phyloP scores from a whole-genome alignment of 1,284 basidiomycete genomes.

The Tranzscheliella williamsii region DNA sequence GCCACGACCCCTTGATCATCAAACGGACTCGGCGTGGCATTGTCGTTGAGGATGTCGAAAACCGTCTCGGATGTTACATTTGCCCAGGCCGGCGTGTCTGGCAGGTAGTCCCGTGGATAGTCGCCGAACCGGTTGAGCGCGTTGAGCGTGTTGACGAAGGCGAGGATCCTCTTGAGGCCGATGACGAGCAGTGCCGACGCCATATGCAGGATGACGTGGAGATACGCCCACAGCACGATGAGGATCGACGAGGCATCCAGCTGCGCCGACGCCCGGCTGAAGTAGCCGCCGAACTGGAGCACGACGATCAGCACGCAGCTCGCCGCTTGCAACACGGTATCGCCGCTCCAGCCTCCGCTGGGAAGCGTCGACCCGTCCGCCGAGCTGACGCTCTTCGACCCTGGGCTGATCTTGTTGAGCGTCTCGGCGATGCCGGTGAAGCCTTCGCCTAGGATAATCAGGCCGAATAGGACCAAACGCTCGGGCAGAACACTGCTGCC shows the following conservation, averaged over 20 bases:
- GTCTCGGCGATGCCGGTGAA: slow-evolving; percentile 27
- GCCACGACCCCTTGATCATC: slow-evolving; percentile 8
- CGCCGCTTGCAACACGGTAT: slow-evolving; percentile 22
- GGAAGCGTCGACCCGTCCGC: slow-evolving; percentile 6
- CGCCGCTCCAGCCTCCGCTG: slow-evolving; percentile 30
- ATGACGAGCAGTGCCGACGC: slow-evolving; percentile 29
- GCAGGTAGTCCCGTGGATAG: slow-evolving; percentile 11
- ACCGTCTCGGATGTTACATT: slow-evolving; percentile 6
- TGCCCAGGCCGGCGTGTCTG: slow-evolving; percentile 2
- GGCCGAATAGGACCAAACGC: slow-evolving; percentile 26
- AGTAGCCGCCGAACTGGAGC: slow-evolving; percentile 32
- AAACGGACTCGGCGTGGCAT: slow-evolving; percentile 3
- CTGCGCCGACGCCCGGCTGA: slow-evolving; percentile 15
- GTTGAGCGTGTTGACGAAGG: slow-evolving; percentile 30
- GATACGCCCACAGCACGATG: slow-evolving; percentile 29
- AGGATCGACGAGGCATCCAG: slow-evolving; percentile 13
- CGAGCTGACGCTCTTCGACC: slow-evolving; percentile 7
- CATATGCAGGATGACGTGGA: slow-evolving; percentile 34
- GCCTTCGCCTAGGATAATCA: slow-evolving; percentile 40
- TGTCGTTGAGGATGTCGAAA: not conserved
- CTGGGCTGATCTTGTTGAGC: slow-evolving; percentile 34
- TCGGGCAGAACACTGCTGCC: slow-evolving; percentile 17
- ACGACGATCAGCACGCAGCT: slow-evolving; percentile 29
- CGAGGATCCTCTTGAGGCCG: slow-evolving; percentile 30
- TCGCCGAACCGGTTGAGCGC: slow-evolving; percentile 9